These are phyloP conservation scores for Saccharomycopsis sp. DNA, from an alignment of 805 yeast genomes.

Conservation along the genomic window DNA sequence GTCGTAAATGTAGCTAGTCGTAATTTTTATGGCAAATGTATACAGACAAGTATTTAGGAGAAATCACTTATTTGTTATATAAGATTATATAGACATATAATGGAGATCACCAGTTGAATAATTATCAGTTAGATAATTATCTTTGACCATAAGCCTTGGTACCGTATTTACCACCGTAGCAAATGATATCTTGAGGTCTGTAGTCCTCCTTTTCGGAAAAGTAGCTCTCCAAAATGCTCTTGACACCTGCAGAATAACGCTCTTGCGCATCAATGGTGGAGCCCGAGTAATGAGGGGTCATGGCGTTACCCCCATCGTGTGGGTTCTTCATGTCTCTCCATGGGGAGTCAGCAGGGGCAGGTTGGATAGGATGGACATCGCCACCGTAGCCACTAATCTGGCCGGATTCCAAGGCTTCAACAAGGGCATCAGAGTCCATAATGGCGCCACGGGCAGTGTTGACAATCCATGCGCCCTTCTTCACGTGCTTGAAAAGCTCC, in stretches of 20 bases:
- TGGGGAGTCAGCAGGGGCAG: constrained; percentile 69
- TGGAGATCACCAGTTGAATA: too few species aligned
- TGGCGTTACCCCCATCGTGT: constrained; percentile 69
- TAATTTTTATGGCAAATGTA: too few species aligned
- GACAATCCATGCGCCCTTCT: constrained; percentile 63
- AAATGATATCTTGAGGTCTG: constrained; percentile 68
- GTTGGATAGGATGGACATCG: constrained; percentile 82
- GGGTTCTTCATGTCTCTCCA: constrained; percentile 65
- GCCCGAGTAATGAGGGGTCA: constrained; percentile 79
- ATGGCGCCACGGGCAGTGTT: constrained; percentile 82
- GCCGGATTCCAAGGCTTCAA: constrained; percentile 61
- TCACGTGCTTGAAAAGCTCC: constrained; percentile 56
- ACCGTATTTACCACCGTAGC: constrained; percentile 61
- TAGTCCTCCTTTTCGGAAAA: constrained; percentile 56
- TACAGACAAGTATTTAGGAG: too few species aligned
- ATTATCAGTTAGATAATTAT: too few species aligned
- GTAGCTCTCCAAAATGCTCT: constrained; percentile 54
- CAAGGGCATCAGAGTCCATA: constrained; percentile 62
- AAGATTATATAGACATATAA: too few species aligned
- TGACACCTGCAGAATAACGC: constrained; percentile 63
- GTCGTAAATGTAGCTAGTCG: too few species aligned
- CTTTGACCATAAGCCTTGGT: constrained; percentile 76
- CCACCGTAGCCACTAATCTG: constrained; percentile 75
- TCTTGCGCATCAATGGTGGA: constrained; percentile 73
- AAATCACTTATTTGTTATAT: too few species aligned